phyloP scores from a whole-genome alignment of 2,329 filamentous ascomycete genomes.

The Aspergillus neotritici region DNA sequence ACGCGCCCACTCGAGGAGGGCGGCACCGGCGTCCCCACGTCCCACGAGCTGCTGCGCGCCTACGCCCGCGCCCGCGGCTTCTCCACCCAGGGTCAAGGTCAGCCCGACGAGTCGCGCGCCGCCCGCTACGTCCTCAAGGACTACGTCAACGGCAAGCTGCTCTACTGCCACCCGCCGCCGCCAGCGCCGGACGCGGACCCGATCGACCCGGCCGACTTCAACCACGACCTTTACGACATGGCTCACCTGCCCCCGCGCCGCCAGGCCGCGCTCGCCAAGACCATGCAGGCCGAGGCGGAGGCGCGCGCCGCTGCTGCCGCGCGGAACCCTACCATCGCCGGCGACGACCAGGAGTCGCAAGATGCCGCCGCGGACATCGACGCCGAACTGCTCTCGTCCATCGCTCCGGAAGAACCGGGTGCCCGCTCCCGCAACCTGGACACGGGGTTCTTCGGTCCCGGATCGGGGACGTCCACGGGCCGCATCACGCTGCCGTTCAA shows the following conservation, averaged over 20 bases:
- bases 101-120: constrained; percentile 88
- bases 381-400: constrained; percentile 9
- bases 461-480: constrained; percentile 52
- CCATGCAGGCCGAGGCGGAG: constrained; percentile 36
- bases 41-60: constrained; percentile 74
- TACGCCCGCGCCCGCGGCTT: constrained; percentile 89
- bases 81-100: constrained; percentile 78
- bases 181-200: constrained; percentile 27
- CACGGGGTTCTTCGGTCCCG: constrained; percentile 77
- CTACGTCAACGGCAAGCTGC: constrained; percentile 91
- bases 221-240: constrained; percentile 79
- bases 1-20: constrained; percentile 82
- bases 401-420: constrained; percentile 46
- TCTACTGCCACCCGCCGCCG: constrained; percentile 86
- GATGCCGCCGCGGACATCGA: constrained; percentile 19
- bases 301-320: constrained; percentile 15
- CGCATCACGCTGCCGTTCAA: constrained; percentile 78
- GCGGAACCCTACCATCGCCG: constrained; percentile 4
- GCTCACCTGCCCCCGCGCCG: constrained; percentile 77
- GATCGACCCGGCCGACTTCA: constrained; percentile 74
- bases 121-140: constrained; percentile 89
- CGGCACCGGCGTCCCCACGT: constrained; percentile 78
- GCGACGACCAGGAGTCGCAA: constrained; percentile 16
- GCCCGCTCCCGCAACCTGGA: constrained; percentile 73
- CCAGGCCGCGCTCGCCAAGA: constrained; percentile 52